phyloP scores from a whole-genome alignment of 2,329 filamentous ascomycete species.

The Monosporascus cannonballus region DNA sequence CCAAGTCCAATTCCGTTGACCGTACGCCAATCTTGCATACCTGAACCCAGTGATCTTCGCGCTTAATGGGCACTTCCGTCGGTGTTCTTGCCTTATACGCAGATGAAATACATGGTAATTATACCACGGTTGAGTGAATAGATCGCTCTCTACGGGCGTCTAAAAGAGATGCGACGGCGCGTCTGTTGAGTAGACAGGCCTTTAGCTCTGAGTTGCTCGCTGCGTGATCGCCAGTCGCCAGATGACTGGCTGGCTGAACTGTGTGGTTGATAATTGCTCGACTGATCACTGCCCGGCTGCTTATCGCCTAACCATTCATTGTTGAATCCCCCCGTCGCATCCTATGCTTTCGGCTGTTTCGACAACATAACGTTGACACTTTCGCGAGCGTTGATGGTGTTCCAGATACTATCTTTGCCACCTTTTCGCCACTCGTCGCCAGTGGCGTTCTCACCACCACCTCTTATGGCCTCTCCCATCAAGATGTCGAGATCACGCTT shows the following conservation, averaged over 20 bases:
- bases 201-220: neutral
- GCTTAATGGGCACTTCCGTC: no score
- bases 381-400: constrained; percentile 53
- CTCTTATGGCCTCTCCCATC: constrained; percentile 69
- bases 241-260: neutral
- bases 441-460: constrained; percentile 49
- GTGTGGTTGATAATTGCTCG: neutral
- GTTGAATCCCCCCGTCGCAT: neutral
- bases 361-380: constrained; percentile 56
- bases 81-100: no score
- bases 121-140: no score
- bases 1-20: no score
- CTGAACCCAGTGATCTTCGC: no score
- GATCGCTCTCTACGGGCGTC: neutral
- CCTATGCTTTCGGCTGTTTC: constrained; percentile 34
- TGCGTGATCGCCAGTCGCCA: neutral
- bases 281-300: neutral
- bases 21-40: no score
- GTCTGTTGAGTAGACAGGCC: neutral
- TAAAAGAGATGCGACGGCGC: neutral
- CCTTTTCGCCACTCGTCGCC: constrained; percentile 66
- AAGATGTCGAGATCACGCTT: constrained; percentile 86
- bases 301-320: neutral
- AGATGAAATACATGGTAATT: no score
- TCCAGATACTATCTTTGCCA: constrained; percentile 49